Base-by-base conservation (phyloP, 257 asterid genomes). In the Cordia subcordata region DNA sequence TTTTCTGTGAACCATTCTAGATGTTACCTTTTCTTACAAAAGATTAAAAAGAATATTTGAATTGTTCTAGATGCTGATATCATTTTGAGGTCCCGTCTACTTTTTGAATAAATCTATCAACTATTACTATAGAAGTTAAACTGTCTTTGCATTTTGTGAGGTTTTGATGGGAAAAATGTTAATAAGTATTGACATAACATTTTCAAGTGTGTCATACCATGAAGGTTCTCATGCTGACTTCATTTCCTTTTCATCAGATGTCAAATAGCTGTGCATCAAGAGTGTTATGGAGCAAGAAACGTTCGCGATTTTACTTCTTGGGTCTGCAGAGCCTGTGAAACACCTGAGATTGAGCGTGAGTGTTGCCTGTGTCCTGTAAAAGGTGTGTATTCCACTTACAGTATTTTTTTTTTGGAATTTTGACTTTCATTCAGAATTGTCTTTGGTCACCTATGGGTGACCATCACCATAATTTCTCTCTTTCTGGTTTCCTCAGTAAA, bases 311-410 rank as follows among this genome's bases (percentile, higher is more conserved):
- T 93, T 71, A 88, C 99, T 73, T 86, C 97, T 57, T 93, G 99
- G 99, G 99, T 93, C 64, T 93, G 99, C 74, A 79, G 82, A 70
- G 79, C 96, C 50, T 93, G 99, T n/a, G 97, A 89, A 85, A 86
- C 96, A 55, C 99, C 97, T 66, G 84, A 87, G 51, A 77, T 89
- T 58, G 96, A 93, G 81, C 83, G 99, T 67, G 83, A 93, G 67
- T 93, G 99, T 53, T 93, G 99, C 82, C 92, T 93, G 61, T 93
- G 99, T 80, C 99, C 99, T 62, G 95, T 93, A 62, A 93, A 93
- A 89, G 99, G 99, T 67, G 77, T 68, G 82, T 37, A 37, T 57
- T 63, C 44, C 53, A 17, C 58, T 20, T 65, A 14, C 32, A 38
- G 46, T 59, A 37, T 56, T 22, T 38, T 51, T 42, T 63, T 58